Evolutionary conservation across 257 asterid genomes (phyloP), one percentile per base, ranked within the genome.

Genomic region (Fraxinus anomala): DNA sequence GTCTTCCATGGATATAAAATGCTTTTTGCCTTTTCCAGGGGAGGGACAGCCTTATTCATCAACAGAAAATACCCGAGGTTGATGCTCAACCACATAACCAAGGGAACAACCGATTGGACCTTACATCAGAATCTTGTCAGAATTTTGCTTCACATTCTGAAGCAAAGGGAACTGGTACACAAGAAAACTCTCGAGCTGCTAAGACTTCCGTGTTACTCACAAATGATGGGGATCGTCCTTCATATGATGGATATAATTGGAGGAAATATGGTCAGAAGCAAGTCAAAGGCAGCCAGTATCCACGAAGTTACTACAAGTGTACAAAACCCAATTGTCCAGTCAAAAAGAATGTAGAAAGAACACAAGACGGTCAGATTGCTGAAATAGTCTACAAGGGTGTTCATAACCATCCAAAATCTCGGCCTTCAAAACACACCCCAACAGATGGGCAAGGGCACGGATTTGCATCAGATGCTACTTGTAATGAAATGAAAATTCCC

Each of bases 211-310:
- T 75, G 9, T 17, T 83, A 24, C 85, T 71, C 70, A 66, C 84
- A 14, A 74, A 68, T 30, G 79, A 37, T 49, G 77, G 71, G 42
- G 87, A 88, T 47, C 90, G 87, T 16, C 85, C 88, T 77, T 83
- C 90, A 59, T 80, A 88, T 59, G 97, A 94, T 74, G 96, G 97
- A 30, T 91, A 94, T 84, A 89, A 75, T 59, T 94, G 98, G 98
- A 87, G 97, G 80, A 94, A 94, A 81, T 94, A 94, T 74, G 97
- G 98, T 66, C 97, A 94, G 84, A 94, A 94, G 79, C 93, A 86
- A 80, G 98, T 94, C 33, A 94, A 91, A 84, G 97, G 96, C 56
- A 94, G 97, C 34, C 92, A 94, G 76, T 87, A 78, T 77, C 94
- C 96, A 36, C 88, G 97, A 86, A 94, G 98, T 81, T 94, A 92